A percentile compares a stretch with the other conserved stretches of the same genome.
Evolutionary conservation across 164 flowering plant genomes (phyloP).

Genomic region (Stephania cephalantha): DNA sequence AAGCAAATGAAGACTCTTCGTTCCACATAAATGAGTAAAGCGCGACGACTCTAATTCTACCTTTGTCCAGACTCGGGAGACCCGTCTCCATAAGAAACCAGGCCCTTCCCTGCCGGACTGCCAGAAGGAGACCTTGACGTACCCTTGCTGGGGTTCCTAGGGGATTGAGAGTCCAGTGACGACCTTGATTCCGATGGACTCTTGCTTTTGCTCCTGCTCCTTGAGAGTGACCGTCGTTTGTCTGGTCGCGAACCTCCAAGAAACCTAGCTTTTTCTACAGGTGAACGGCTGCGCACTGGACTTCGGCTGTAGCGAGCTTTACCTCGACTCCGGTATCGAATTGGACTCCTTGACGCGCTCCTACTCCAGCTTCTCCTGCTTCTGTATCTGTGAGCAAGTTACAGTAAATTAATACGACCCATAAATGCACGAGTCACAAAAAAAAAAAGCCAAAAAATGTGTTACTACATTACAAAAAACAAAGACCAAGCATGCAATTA

Average conservation of each 20-base stretch:
- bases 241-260: constrained; percentile 44
- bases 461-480: neutral
- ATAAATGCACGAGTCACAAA: too few species aligned
- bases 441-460: neutral
- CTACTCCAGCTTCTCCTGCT: constrained; percentile 65
- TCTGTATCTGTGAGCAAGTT: constrained; percentile 50
- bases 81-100: constrained; percentile 78
- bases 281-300: constrained; percentile 64
- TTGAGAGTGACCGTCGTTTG: constrained; percentile 49
- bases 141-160: constrained; percentile 35
- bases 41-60: constrained; percentile 16
- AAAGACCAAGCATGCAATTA: neutral
- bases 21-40: constrained; percentile 9
- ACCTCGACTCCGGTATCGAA: constrained; percentile 47
- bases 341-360: constrained; percentile 72
- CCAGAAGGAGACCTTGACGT: constrained; percentile 59
- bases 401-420: neutral
- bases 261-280: constrained; percentile 38
- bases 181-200: constrained; percentile 46
- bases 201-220: constrained; percentile 35
- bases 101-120: constrained; percentile 55
- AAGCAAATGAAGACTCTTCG: neutral
- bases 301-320: constrained; percentile 49
- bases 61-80: constrained; percentile 58
- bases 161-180: constrained; percentile 46